These are phyloP conservation scores for Chrysosporium queenslandicum DNA, from an alignment of 2,329 filamentous ascomycete species.

Conservation along the genomic window DNA sequence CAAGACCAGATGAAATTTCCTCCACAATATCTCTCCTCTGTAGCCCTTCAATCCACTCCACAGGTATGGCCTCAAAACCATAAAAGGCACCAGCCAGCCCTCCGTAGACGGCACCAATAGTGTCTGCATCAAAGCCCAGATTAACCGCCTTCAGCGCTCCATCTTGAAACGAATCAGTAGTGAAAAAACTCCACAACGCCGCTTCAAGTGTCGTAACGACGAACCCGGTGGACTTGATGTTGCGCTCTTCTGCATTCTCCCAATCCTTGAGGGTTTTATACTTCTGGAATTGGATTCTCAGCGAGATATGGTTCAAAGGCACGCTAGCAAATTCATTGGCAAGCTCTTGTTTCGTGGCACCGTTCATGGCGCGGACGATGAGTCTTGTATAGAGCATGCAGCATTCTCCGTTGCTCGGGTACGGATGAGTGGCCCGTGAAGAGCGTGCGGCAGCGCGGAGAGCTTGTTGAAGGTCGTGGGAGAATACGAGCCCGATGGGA, in stretches of 20 bases:
- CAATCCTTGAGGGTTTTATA: constrained; percentile 23
- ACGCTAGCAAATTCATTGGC: constrained; percentile 20
- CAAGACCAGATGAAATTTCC: constrained; percentile 11
- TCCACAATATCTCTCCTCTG: constrained; percentile 22
- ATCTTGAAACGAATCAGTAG: constrained; percentile 28
- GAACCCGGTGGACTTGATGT: constrained; percentile 33
- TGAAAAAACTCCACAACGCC: constrained; percentile 38
- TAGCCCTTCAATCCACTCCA: constrained; percentile 25
- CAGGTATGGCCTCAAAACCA: constrained; percentile 28
- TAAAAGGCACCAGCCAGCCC: constrained; percentile 37
- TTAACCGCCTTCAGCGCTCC: constrained; percentile 36
- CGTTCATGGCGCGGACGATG: constrained; percentile 25
- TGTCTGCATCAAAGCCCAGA: constrained; percentile 38
- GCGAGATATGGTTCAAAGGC: constrained; percentile 14
- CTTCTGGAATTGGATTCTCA: constrained; percentile 18
- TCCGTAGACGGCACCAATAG: constrained; percentile 38
- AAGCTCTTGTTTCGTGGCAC: constrained; percentile 21
- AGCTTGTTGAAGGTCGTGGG: constrained; percentile 20
- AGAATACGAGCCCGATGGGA: constrained; percentile 29
- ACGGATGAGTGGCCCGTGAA: constrained; percentile 32
- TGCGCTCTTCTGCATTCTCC: constrained; percentile 16
- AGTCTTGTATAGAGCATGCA: constrained; percentile 33
- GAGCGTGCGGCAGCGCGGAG: constrained; percentile 21
- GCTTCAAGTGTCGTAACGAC: constrained; percentile 37
- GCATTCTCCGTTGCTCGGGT: constrained; percentile 31